Evolutionary conservation across 83 land plant species (phyloP).

Genomic region (Picea mariana): DNA sequence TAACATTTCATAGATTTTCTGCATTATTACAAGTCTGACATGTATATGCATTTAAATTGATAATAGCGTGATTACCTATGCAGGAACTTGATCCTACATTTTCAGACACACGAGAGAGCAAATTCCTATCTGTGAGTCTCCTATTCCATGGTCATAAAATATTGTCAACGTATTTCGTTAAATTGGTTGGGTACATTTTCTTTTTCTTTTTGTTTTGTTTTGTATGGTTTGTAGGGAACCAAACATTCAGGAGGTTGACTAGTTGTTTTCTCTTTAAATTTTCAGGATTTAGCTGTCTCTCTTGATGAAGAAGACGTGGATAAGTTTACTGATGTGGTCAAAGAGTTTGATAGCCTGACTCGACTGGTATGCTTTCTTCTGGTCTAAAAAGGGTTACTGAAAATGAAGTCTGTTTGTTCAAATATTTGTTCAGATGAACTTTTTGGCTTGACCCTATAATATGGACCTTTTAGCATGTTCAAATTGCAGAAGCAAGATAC

Average conservation of each 20-base stretch:
- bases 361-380: conserved; percentile 36
- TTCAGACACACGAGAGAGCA: conserved; percentile 86
- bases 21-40: neutral
- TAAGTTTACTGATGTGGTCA: conserved; percentile 45
- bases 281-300: conserved; percentile 35
- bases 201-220: too few species aligned
- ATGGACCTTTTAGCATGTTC: neutral
- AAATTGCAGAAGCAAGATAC: neutral
- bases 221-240: neutral
- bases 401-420: conserved; percentile 3
- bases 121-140: conserved; percentile 64
- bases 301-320: conserved; percentile 41
- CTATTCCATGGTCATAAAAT: conserved; percentile 4
- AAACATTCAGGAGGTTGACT: neutral
- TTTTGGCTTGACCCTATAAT: neutral
- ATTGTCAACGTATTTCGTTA: neutral
- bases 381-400: neutral
- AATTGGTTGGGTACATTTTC: too few species aligned
- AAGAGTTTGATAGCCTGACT: conserved; percentile 43
- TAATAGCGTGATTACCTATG: conserved; percentile 12
- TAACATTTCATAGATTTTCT: neutral
- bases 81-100: conserved; percentile 98
- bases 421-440: neutral
- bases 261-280: neutral
- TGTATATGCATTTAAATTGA: neutral